Base-by-base conservation (phyloP, 1,284 basidiomycete genomes). In the Trichosporon inkin region DNA sequence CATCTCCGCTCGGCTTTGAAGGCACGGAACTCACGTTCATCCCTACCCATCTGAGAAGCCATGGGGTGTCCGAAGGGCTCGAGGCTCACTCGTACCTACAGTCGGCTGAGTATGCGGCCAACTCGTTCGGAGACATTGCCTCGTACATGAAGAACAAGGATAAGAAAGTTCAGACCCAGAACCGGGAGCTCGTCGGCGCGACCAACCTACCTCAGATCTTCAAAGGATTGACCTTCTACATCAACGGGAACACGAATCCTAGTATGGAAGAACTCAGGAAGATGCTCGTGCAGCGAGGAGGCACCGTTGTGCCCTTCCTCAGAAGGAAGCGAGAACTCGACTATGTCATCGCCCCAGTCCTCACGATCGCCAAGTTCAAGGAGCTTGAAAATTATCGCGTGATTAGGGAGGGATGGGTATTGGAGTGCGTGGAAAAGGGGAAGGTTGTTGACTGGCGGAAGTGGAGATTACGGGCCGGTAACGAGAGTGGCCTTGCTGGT, bases 71-170 rank as follows among this genome's bases (percentile, higher is more conserved):
- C 7, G 22, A 28, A n/a, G 44, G 44, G 4, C 8, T 49, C 2
- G 44, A 49, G 28, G 55, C 49, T 41, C 71, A 76, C 52, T 53
- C 66, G 10, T 77, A 78, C 60, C 68, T 74, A 28, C 64, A 68
- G 14, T 64, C 68, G 19, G 66, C 73, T 20, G 79, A 80, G n/a
- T 96, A 95, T 74, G 88, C 87, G 0, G 84, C 88, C 0, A 84
- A 88, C 37, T 82, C 81, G 19, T 97, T 95, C 71, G 92, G 90
- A 16, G 86, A 86, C 13, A 89, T 88, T 66, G 88, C 87, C 6
- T 86, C 92, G 67, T 97, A 96, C 73, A 89, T 95, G 88, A 78
- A 82, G 11, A 82, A 92, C 67, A 98, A 97, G 78, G 85, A 94
- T 2, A 86, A 88, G 52, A 98, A 98, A 74, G 74, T 95, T 47